Evolutionary conservation across 2,329 filamentous ascomycete genomes (phyloP).

Genomic region (Penicillium oxalicum): DNA sequence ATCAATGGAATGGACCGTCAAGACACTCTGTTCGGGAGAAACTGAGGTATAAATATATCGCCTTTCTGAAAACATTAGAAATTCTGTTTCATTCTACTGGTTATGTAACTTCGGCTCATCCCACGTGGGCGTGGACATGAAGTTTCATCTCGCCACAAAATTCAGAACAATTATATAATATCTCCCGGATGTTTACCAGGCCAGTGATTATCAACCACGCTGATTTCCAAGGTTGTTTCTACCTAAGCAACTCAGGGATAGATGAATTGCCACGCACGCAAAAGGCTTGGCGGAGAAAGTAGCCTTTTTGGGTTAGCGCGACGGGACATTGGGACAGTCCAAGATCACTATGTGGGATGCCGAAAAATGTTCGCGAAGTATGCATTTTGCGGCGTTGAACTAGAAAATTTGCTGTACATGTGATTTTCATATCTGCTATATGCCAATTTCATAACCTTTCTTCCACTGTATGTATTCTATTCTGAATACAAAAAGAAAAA

Average conservation of each 20-base stretch:
- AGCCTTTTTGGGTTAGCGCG: not conserved
- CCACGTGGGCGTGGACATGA: not conserved
- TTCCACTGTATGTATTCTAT: not conserved
- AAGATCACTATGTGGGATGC: not conserved
- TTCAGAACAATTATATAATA: too few species aligned
- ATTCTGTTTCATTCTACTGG: slow-evolving; percentile 3
- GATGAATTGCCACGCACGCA: not conserved
- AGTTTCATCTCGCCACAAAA: not conserved
- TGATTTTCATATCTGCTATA: not conserved
- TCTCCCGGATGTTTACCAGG: too few species aligned
- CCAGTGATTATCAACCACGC: too few species aligned
- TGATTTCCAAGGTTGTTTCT: too few species aligned
- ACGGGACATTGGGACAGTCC: too few species aligned
- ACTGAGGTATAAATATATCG: not conserved
- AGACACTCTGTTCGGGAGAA: not conserved
- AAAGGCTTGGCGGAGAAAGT: slow-evolving; percentile 2
- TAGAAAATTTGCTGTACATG: too few species aligned
- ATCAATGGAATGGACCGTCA: not conserved
- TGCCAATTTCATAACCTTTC: not conserved
- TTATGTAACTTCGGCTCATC: slow-evolving; percentile 4
- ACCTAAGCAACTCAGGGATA: too few species aligned
- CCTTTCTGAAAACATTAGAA: slow-evolving; percentile 1
- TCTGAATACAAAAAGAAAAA: not conserved
- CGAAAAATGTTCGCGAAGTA: not conserved
- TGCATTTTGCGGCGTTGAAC: not conserved